Percentiles rank a stretch among this genome's conserved stretches.
Conservation (phyloP, 1,284 basidiomycete genomes). For the Leccinum subspadiceum region DNA sequence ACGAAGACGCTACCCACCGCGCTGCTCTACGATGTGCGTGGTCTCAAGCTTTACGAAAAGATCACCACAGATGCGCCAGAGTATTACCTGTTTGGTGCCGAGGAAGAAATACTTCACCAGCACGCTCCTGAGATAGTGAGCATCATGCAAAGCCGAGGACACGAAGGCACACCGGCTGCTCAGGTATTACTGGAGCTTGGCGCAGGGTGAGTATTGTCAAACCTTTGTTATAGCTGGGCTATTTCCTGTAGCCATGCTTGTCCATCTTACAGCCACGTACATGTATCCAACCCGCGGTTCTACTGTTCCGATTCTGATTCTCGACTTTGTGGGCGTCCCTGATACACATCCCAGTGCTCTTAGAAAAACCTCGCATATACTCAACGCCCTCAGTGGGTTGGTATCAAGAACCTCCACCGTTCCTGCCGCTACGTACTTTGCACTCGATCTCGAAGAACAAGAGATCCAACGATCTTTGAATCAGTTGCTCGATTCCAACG, state of each 20-base stretch:
- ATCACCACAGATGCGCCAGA: slow-evolving; percentile 81
- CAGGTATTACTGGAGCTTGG: slow-evolving; percentile 81
- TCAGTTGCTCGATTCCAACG: slow-evolving; percentile 61
- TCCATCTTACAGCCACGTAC: background rate
- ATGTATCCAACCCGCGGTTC: background rate
- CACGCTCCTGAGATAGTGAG: slow-evolving; percentile 67
- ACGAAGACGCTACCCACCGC: slow-evolving; percentile 78
- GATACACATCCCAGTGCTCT: slow-evolving; percentile 57
- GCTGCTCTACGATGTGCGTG: slow-evolving; percentile 85
- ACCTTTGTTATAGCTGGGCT: background rate
- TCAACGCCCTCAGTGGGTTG: slow-evolving; percentile 68
- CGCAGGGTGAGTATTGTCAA: slow-evolving; percentile 68
- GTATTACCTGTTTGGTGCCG: slow-evolving; percentile 86
- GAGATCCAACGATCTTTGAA: slow-evolving; percentile 83
- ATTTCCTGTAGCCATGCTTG: background rate
- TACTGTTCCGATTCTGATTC: background rate
- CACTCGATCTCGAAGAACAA: slow-evolving; percentile 87
- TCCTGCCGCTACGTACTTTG: slow-evolving; percentile 82
- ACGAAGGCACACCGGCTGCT: slow-evolving; percentile 36
- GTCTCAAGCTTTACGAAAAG: slow-evolving; percentile 79
- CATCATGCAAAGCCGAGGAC: slow-evolving; percentile 64
- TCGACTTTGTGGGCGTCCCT: slow-evolving; percentile 8
- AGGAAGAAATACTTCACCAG: slow-evolving; percentile 67
- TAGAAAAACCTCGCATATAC: slow-evolving; percentile 87
- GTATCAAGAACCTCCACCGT: slow-evolving; percentile 36